These are phyloP conservation scores for Cyclotella distinguenda DNA, from an alignment of 108 stramenopile genomes.

Conservation along the genomic window DNA sequence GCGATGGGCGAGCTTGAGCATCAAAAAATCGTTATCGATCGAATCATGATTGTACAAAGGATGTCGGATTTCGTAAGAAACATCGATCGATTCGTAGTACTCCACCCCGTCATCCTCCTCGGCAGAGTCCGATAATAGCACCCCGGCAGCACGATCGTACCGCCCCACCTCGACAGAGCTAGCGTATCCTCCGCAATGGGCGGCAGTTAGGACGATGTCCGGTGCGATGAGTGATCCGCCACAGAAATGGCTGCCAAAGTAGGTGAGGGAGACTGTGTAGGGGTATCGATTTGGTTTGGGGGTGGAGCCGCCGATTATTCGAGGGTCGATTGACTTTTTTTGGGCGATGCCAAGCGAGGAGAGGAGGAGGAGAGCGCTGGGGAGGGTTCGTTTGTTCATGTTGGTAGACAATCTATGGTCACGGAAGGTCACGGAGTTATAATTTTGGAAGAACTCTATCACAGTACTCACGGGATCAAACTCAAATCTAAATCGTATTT, in stretches of 20 bases:
- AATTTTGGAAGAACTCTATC: no score
- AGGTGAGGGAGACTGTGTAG: constrained; percentile 32
- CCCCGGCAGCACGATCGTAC: constrained; percentile 28
- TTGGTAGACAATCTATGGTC: no score
- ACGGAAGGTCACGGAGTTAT: no score
- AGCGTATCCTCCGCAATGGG: constrained; percentile 59
- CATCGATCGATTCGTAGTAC: constrained; percentile 38
- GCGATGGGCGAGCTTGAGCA: constrained; percentile 46
- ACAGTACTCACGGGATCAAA: no score
- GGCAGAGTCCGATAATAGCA: background rate
- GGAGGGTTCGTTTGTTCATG: no score
- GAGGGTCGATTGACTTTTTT: background rate
- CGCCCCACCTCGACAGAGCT: constrained; percentile 45
- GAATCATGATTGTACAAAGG: constrained; percentile 38
- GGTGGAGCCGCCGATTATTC: constrained; percentile 13
- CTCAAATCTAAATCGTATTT: no score
- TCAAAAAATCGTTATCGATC: constrained; percentile 53
- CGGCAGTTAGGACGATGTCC: constrained; percentile 69
- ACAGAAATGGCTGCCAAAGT: constrained; percentile 33
- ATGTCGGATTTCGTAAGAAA: constrained; percentile 46
- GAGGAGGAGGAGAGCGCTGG: background rate
- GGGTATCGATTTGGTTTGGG: constrained; percentile 12
- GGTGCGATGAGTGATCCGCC: constrained; percentile 48
- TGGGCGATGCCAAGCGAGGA: background rate
- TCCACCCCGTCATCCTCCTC: background rate